Conservation (phyloP, 495 filamentous ascomycete genomes). For the Aspergillus nanangensis region DNA sequence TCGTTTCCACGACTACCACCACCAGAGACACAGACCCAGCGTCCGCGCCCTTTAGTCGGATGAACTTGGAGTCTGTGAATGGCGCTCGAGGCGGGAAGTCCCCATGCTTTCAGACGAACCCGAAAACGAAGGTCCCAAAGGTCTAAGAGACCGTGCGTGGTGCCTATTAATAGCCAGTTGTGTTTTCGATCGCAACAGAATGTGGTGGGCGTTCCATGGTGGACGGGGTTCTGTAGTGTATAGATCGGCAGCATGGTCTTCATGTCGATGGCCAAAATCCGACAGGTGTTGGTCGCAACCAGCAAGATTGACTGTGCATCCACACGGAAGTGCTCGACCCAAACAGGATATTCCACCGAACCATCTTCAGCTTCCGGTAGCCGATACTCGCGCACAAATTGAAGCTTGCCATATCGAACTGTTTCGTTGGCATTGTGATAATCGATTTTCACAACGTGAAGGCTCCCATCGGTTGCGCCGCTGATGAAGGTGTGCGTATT, state of each 20-base stretch:
- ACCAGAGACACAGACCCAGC: constrained; percentile 81
- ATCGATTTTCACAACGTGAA: constrained; percentile 85
- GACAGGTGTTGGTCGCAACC: constrained; percentile 80
- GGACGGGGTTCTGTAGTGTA: constrained; percentile 79
- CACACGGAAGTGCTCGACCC: constrained; percentile 86
- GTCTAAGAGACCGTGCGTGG: constrained; percentile 87
- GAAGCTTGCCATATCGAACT: constrained; percentile 72
- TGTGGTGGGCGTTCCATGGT: constrained; percentile 89
- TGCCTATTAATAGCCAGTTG: constrained; percentile 88
- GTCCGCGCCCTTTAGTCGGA: constrained; percentile 68
- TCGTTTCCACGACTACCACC: constrained; percentile 84
- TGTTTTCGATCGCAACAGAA: constrained; percentile 82
- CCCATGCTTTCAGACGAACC: constrained; percentile 83
- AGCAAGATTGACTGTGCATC: constrained; percentile 77
- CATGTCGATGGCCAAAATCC: constrained; percentile 79
- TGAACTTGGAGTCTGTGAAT: constrained; percentile 80
- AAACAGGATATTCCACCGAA: constrained; percentile 68
- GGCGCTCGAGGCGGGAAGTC: constrained; percentile 71
- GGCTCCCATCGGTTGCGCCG: constrained; percentile 82
- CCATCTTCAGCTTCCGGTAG: constrained; percentile 47
- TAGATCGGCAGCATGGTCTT: constrained; percentile 82
- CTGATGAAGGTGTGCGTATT: constrained; percentile 92
- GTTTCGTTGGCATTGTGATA: constrained; percentile 55
- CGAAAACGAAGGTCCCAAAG: constrained; percentile 96
- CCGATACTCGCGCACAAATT: constrained; percentile 73